Evolutionary conservation across 768 basidiomycete genomes (phyloP).

Genomic region (Candolleomyces aberdarensis): DNA sequence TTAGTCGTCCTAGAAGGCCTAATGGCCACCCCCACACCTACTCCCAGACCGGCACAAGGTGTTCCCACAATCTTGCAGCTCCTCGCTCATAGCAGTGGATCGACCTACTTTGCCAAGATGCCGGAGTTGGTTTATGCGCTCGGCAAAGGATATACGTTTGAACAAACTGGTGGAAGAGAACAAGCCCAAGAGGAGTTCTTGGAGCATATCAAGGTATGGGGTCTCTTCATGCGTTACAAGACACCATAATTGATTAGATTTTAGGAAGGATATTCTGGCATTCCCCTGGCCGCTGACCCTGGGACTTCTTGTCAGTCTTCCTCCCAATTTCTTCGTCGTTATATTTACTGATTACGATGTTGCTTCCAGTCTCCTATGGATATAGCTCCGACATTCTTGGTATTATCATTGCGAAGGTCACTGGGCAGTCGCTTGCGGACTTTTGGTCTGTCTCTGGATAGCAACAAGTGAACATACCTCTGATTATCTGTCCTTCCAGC

Average conservation of each 20-base stretch:
- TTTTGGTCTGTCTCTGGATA: slow-evolving; percentile 21
- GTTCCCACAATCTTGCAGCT: slow-evolving; percentile 21
- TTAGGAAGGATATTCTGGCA: slow-evolving; percentile 21
- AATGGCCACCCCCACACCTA: slow-evolving; percentile 5
- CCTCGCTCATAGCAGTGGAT: slow-evolving; percentile 25
- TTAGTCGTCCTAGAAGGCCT: slow-evolving; percentile 15
- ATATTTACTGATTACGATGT: neutral
- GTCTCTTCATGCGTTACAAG: neutral
- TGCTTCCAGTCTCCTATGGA: slow-evolving; percentile 24
- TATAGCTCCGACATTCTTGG: slow-evolving; percentile 27
- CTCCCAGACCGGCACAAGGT: slow-evolving; percentile 18
- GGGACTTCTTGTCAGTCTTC: slow-evolving; percentile 21
- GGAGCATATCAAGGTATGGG: slow-evolving; percentile 17
- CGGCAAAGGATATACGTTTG: slow-evolving; percentile 11
- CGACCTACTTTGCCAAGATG: slow-evolving; percentile 18
- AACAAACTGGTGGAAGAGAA: slow-evolving; percentile 13
- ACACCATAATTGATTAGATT: neutral
- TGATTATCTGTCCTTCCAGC: slow-evolving; percentile 8
- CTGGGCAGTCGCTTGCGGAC: slow-evolving; percentile 23
- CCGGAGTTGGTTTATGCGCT: neutral
- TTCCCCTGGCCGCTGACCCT: slow-evolving; percentile 26
- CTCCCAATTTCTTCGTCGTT: neutral
- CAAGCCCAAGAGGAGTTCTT: slow-evolving; percentile 19
- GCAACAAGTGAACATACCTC: neutral
- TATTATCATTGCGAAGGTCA: slow-evolving; percentile 26